A percentile compares a stretch with the other conserved stretches of the same genome.
These are phyloP conservation scores for Piromyces finnis DNA, from an alignment of 192 early-diverging fungal species.

Conservation along the genomic window DNA sequence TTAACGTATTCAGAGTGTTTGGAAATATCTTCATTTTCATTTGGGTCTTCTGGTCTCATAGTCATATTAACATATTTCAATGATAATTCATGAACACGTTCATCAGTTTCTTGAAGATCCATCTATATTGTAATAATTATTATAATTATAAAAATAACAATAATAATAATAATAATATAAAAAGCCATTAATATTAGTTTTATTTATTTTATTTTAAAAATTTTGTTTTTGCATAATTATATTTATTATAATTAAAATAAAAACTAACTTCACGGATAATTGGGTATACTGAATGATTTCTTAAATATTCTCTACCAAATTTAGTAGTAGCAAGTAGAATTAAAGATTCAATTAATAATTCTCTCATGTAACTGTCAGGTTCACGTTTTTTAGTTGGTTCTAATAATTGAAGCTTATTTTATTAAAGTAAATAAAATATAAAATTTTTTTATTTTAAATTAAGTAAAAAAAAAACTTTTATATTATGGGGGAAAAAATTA, in stretches of 20 bases:
- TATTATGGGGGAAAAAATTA: too few relatives aligned
- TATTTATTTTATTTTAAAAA: too few relatives aligned
- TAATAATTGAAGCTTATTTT: neutral
- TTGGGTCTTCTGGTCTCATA: neutral
- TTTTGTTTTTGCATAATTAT: too few relatives aligned
- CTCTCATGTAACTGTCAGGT: slow-evolving; percentile 47
- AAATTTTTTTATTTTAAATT: too few relatives aligned
- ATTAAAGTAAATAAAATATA: neutral
- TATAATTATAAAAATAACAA: too few relatives aligned
- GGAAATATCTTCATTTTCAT: neutral
- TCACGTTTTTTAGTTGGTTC: slow-evolving; percentile 41
- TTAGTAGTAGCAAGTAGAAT: slow-evolving; percentile 58
- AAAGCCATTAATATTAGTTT: too few relatives aligned
- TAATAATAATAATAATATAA: too few relatives aligned
- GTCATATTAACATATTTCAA: neutral
- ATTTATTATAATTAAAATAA: too few relatives aligned
- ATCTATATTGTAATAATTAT: too few relatives aligned
- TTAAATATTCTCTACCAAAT: slow-evolving; percentile 58
- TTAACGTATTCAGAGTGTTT: neutral
- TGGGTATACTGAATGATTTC: slow-evolving; percentile 65
- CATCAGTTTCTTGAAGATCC: neutral
- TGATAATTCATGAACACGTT: neutral
- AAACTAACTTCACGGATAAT: slow-evolving; percentile 58
- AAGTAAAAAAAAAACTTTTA: too few relatives aligned
- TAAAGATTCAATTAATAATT: slow-evolving; percentile 61